Evolutionary conservation across 148 eudicot species (phyloP).

Genomic region (Fagopyrum esculentum): DNA sequence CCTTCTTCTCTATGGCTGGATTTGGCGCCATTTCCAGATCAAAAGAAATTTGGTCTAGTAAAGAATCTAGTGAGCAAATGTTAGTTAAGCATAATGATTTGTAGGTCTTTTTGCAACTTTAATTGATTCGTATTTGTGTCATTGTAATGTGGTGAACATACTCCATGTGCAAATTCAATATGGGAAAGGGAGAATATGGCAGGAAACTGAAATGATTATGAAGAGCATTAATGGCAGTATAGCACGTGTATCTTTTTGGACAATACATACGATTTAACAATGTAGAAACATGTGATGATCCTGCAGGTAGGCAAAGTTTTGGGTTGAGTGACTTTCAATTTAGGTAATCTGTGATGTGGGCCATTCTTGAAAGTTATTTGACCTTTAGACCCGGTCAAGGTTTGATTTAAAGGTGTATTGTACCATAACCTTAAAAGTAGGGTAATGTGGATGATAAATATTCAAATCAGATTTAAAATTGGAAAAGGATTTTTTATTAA

Average conservation of each 20-base stretch:
- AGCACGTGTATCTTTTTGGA: slow-evolving; percentile 10
- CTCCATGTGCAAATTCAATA: slow-evolving; percentile 4
- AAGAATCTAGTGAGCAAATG: not conserved
- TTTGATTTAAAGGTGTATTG: no score
- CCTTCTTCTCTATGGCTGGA: not conserved
- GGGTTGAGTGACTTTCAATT: not conserved
- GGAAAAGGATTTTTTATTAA: no score
- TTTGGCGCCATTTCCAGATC: slow-evolving; percentile 7
- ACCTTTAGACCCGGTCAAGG: no score
- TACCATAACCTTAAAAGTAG: no score
- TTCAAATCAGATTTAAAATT: no score
- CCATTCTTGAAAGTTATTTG: no score
- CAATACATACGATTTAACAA: not conserved
- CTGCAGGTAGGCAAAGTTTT: not conserved
- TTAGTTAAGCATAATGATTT: slow-evolving; percentile 5
- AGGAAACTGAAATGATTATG: slow-evolving; percentile 11
- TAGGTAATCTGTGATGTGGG: not conserved
- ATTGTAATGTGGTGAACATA: slow-evolving; percentile 1
- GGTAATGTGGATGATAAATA: no score
- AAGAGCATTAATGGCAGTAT: slow-evolving; percentile 7
- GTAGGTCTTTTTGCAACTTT: not conserved
- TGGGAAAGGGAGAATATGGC: slow-evolving; percentile 10
- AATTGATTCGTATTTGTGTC: slow-evolving; percentile 11
- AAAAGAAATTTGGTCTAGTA: not conserved
- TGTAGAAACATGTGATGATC: not conserved